Conservation (phyloP, 305 asterid genomes). For the Stenogyne calaminthoides region DNA sequence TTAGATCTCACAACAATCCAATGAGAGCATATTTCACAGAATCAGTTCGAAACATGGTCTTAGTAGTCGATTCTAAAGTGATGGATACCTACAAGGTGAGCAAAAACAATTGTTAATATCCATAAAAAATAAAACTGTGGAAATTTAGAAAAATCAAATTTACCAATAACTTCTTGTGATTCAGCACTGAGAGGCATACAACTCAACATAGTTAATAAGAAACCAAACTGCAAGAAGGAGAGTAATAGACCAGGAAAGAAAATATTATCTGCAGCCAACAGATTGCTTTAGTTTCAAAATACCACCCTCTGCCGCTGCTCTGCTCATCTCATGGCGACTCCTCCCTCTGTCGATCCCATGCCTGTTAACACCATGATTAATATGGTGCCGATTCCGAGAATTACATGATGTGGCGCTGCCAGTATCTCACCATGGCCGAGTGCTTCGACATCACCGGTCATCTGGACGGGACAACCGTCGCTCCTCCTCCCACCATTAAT, state of each 20-base stretch:
- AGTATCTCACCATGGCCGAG: too few species aligned
- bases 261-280: conserved; percentile 74
- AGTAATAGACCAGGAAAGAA: conserved; percentile 13
- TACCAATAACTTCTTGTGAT: conserved; percentile 74
- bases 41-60: conserved; percentile 80
- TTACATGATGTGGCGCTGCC: too few species aligned
- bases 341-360: too few species aligned
- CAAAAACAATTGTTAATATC: conserved; percentile 28
- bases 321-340: too few species aligned
- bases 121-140: conserved; percentile 6
- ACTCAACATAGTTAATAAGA: conserved; percentile 20
- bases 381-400: too few species aligned
- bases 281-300: conserved; percentile 79
- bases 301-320: too few species aligned
- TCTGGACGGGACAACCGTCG: too few species aligned
- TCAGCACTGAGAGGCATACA: conserved; percentile 60
- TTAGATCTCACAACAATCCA: conserved; percentile 97
- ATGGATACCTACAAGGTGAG: conserved; percentile 58
- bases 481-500: too few species aligned
- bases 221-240: conserved; percentile 24
- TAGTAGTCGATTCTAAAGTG: conserved; percentile 77
- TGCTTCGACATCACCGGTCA: too few species aligned
- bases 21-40: conserved; percentile 82
- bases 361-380: too few species aligned
- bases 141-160: conserved; percentile 15